Conservation (phyloP, 306 rosid species). For the Pachyrhizus erosus region DNA sequence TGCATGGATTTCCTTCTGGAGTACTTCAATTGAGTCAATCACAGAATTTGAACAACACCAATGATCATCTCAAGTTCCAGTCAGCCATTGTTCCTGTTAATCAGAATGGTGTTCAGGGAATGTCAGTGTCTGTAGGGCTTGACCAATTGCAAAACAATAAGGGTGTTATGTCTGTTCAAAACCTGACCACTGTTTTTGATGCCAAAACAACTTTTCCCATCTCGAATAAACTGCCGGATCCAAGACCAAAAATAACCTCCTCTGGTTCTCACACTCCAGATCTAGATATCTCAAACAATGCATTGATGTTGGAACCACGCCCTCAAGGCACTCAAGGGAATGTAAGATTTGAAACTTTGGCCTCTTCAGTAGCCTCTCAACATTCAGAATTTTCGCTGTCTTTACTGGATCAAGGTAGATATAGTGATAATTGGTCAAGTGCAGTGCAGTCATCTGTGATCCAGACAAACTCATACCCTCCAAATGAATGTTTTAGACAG, state of each 20-base stretch:
- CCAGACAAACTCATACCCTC: constrained; percentile 57
- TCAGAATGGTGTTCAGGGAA: constrained; percentile 63
- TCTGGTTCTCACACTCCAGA: constrained; percentile 49
- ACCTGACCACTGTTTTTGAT: constrained; percentile 52
- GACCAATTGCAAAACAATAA: constrained; percentile 44
- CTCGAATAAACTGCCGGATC: constrained; percentile 57
- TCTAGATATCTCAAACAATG: constrained; percentile 49
- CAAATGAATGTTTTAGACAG: constrained; percentile 54
- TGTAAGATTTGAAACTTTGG: constrained; percentile 53
- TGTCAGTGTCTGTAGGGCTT: constrained; percentile 46
- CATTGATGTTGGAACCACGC: constrained; percentile 54
- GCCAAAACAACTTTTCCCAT: constrained; percentile 55
- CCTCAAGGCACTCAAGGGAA: constrained; percentile 57
- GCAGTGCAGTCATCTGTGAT: constrained; percentile 64
- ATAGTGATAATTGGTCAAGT: constrained; percentile 65
- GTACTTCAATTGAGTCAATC: constrained; percentile 66
- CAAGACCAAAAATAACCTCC: constrained; percentile 49
- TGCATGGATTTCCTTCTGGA: constrained; percentile 74
- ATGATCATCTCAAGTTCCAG: constrained; percentile 60
- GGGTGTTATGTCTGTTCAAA: constrained; percentile 47
- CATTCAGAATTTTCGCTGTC: constrained; percentile 58
- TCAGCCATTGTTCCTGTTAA: constrained; percentile 57
- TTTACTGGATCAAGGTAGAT: constrained; percentile 61
- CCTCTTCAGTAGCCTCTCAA: constrained; percentile 58
- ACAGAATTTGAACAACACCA: constrained; percentile 52